Base-by-base conservation (phyloP, 2,329 filamentous ascomycete species). In the Scytalidium lignicola region DNA sequence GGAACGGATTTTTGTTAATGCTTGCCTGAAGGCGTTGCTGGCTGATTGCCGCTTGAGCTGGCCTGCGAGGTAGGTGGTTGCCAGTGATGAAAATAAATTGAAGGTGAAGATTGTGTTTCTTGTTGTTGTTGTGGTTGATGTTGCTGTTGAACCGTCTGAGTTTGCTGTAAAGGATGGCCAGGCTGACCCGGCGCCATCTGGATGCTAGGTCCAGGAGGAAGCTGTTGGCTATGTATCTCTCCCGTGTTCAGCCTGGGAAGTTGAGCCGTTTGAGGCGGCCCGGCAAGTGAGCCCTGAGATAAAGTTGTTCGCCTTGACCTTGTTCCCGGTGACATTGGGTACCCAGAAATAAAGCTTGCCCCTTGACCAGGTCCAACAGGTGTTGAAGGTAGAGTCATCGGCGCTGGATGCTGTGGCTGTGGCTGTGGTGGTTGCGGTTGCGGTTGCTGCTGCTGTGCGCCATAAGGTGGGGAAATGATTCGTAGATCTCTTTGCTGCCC, bases 1-100 rank as follows among this genome's bases (percentile, higher is more conserved):
- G 64, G 58, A 67, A 62, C 46, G 67, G 67, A 58, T 66, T 71
- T 37, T 13, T 37, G 53, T 72, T 67, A 66, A 72, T 72, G 57
- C 60, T 81, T 85, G 81, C 85, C 83, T 72, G 86, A 85, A 62
- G 88, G 85, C 54, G 86, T 86, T 61, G 79, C 80, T 52, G 86
- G 85, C 64, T 86, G 83, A 60, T 82, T 81, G 50, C 74, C 71
- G 55, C 75, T 57, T 39, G 39, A 70, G 51, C 78, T 76, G 55
- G 75, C 73, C 67, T 87, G 78, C 54, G 82, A 79, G 19, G 76
- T 79, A 13, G 90, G 90, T 42, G 90, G 90, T 51, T 92, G 87
- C 90, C 90, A 96, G 65, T 95, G 89, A 63, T 95, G 89, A 65
- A 96, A 96, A 67, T 89, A 93, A 43, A 95, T 87, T 19, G 85